These are phyloP conservation scores for Ciborinia camelliae DNA, from an alignment of 2,329 filamentous ascomycete species.

Conservation along the genomic window DNA sequence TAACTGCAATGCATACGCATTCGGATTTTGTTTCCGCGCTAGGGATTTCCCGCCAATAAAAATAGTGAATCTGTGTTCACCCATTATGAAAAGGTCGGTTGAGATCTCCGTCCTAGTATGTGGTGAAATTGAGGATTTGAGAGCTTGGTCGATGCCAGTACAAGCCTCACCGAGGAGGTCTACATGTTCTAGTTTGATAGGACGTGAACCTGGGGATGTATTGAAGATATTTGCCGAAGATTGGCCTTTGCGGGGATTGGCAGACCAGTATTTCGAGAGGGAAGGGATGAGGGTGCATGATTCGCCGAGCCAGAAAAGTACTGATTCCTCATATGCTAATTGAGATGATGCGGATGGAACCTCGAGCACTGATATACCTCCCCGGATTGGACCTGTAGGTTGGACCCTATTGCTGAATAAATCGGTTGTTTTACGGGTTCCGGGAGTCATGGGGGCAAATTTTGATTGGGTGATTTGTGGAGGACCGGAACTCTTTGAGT, in stretches of 20 bases:
- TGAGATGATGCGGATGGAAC: conserved; percentile 30
- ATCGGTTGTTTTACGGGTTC: conserved; percentile 45
- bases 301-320: conserved; percentile 38
- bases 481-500: conserved; percentile 21
- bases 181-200: conserved; percentile 34
- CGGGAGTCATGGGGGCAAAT: conserved; percentile 63
- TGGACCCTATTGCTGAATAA: conserved; percentile 29
- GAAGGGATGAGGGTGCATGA: conserved; percentile 35
- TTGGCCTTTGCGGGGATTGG: conserved; percentile 28
- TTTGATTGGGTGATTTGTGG: conserved; percentile 42
- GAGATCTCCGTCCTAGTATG: conserved; percentile 20
- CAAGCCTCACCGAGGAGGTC: conserved; percentile 37
- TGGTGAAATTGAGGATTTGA: conserved; percentile 18
- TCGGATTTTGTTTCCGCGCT: conserved; percentile 5
- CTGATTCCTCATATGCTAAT: conserved; percentile 33
- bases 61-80: conserved; percentile 36
- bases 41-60: conserved; percentile 25
- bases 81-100: conserved; percentile 35
- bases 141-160: conserved; percentile 34
- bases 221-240: conserved; percentile 32
- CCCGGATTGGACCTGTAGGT: conserved; percentile 23
- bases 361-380: conserved; percentile 36
- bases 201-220: conserved; percentile 26
- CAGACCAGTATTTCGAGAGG: conserved; percentile 37
- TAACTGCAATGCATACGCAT: conserved; percentile 26